A percentile compares a stretch with the other conserved stretches of the same genome.
These are phyloP conservation scores for Cairneyella variabilis DNA, from an alignment of 495 filamentous ascomycete species.

Conservation along the genomic window DNA sequence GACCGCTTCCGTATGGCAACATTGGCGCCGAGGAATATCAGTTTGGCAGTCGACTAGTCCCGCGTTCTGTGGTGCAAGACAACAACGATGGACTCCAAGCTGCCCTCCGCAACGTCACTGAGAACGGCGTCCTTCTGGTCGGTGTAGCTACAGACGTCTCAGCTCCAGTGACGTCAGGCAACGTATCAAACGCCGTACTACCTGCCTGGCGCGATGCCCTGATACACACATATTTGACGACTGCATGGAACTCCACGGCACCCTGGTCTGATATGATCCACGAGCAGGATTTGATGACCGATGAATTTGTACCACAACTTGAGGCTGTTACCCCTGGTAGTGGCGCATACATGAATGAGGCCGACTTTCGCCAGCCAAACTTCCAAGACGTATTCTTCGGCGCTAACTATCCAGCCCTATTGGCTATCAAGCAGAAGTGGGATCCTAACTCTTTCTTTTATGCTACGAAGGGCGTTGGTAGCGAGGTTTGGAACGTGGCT, in stretches of 20 bases:
- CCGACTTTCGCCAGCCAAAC: too few species aligned
- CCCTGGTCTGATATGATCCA: slow-evolving; percentile 27
- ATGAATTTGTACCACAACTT: slow-evolving; percentile 33
- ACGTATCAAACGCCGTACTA: slow-evolving; percentile 46
- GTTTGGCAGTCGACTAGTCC: slow-evolving; percentile 57
- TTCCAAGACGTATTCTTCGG: too few species aligned
- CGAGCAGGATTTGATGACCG: slow-evolving; percentile 32
- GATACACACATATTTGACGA: slow-evolving; percentile 29
- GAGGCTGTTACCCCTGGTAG: too few species aligned
- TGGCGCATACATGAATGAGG: too few species aligned
- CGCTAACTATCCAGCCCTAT: too few species aligned
- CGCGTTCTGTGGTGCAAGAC: slow-evolving; percentile 42
- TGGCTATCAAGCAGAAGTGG: slow-evolving; percentile 51
- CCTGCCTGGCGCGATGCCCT: slow-evolving; percentile 54
- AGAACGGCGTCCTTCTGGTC: slow-evolving; percentile 40
- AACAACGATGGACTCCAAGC: slow-evolving; percentile 39
- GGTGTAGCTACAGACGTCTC: slow-evolving; percentile 32
- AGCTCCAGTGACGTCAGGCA: background rate
- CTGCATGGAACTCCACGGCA: slow-evolving; percentile 37
- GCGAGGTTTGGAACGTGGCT: slow-evolving; percentile 47
- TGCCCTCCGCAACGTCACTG: slow-evolving; percentile 40
- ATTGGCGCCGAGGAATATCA: slow-evolving; percentile 47
- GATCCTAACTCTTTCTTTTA: slow-evolving; percentile 58
- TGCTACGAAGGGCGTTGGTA: slow-evolving; percentile 54
- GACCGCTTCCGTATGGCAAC: slow-evolving; percentile 37